Base-by-base conservation (phyloP, 306 rosid genomes). In the Gynostemma pentaphyllum region DNA sequence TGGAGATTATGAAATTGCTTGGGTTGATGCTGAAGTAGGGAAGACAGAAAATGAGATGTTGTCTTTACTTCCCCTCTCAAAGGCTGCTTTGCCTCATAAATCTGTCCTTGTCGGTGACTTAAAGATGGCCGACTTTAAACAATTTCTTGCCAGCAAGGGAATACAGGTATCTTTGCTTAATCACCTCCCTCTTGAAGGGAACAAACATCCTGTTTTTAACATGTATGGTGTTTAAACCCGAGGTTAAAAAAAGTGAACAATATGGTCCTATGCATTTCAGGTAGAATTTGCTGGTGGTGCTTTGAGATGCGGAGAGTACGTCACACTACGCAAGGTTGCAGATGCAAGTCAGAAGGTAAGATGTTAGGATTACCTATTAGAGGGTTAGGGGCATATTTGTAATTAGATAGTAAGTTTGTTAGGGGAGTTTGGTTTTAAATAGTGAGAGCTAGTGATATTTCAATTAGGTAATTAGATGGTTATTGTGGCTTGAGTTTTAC, bases 31-130 rank as follows among this genome's bases (percentile, higher is more conserved):
- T 53, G 97, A 79, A 46, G 97, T 74, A 47, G 89, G 83, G 47
- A 84, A 88, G 84, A 67, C 85, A 24, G 99, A 88, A 48, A 75
- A 74, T 51, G 95, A 67, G 62, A 68, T 51, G 48, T 75, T 75
- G 60, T 76, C 94, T 5, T 78, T 86, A 71, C 87, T 81, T 19
- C 99, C 97, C 42, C 76, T 82, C 74, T 74, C 95, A 29, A 76
- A 78, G 23, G 48, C 83, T 15, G 74, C 87, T 62, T 82, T 81
- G 64, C 85, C 89, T 0, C 99, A 88, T 74, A 82, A 88, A 70
- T 89, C 94, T 29, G 90, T 94, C 74, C 86, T 94, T 68, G 95
- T 88, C 21, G 97, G 99, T 56, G 97, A 86, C 75, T 71, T 94
- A 52, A 94, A 94, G 78, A 75, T 94, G 87, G 94, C 90, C 5